Base-by-base conservation (phyloP, 2,329 filamentous ascomycete genomes). In the Penicillium corylophilum region DNA sequence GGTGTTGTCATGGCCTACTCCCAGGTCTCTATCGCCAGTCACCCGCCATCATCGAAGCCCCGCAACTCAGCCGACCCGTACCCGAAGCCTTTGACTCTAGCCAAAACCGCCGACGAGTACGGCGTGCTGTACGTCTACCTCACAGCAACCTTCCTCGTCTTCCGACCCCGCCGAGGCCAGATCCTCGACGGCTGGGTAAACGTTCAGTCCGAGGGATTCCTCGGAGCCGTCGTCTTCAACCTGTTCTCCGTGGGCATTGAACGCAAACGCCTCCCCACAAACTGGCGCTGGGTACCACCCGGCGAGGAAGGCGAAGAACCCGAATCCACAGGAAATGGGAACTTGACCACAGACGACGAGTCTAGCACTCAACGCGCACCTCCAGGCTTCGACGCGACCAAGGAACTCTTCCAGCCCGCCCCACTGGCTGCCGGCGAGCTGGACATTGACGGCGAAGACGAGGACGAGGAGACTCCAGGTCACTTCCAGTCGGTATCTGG, bases 231-330 rank as follows among this genome's bases (percentile, higher is more conserved):
- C 10, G 94, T 90, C 70, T 92, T 90, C 74, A 93, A 93, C 70
- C 84, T 90, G 59, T 97, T 97, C 79, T 95, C 94, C 61, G 89
- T 93, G 1, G 90, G 87, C 39, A 89, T 99, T 53, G 88, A 93
- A 63, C 80, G 86, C 20, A 83, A 82, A 54, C 80, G 89, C 31
- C 77, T 99, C 15, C 94, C 94, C 0, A 71, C 76, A 13, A 81
- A 82, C 22, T 99, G 93, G 94, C 84, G 77, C 55, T 97, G 90
- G 87, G 79, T 90, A 15, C 82, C 85, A 10, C 79, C 84, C 8
- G 74, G 72, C n/a, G 67, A 74, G 46, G 65, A 72, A 42, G 60
- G 51, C 1, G 61, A 64, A 39, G 51, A 55, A 53, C 16, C 39
- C 47, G 46, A 53, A 50, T 33, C 38, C 38, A 41, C 50, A 52